Evolutionary conservation across 768 basidiomycete genomes (phyloP).

Genomic region (Saitozyma sp.): DNA sequence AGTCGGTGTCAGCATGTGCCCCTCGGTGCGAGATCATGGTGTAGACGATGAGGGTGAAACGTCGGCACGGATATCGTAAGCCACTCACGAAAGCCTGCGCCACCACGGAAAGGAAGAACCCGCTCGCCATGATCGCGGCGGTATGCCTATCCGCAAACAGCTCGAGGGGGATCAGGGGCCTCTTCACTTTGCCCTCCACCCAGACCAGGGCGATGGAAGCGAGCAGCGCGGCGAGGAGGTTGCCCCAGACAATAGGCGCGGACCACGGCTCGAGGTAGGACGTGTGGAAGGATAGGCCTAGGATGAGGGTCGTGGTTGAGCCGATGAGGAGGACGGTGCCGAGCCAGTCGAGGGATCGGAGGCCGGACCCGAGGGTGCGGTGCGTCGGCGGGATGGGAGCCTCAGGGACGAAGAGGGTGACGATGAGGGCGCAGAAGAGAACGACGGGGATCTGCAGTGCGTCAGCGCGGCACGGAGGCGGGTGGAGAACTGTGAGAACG

Average conservation of each 20-base stretch:
- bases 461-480: not conserved
- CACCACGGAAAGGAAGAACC: conserved; percentile 43
- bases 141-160: conserved; percentile 41
- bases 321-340: conserved; percentile 42
- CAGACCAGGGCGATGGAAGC: conserved; percentile 20
- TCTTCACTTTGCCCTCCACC: conserved; percentile 36
- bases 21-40: too few species aligned
- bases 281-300: conserved; percentile 51
- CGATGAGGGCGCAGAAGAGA: conserved; percentile 37
- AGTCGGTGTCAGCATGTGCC: conserved; percentile 2
- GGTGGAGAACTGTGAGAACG: not conserved
- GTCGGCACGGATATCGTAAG: not conserved
- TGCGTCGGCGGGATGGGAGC: conserved; percentile 35
- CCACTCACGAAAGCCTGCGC: conserved; percentile 48
- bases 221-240: conserved; percentile 31
- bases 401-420: conserved; percentile 37
- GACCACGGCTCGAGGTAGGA: conserved; percentile 49
- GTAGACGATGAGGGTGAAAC: too few species aligned
- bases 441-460: conserved; percentile 38
- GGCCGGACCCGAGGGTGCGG: conserved; percentile 29
- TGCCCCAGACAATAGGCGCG: conserved; percentile 43
- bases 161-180: conserved; percentile 43
- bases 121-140: conserved; percentile 37
- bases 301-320: conserved; percentile 40
- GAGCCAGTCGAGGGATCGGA: conserved; percentile 45